These are phyloP conservation scores for Plasmodium yoelii DNA, from an alignment of 169 alveolate genomes.

Conservation along the genomic window DNA sequence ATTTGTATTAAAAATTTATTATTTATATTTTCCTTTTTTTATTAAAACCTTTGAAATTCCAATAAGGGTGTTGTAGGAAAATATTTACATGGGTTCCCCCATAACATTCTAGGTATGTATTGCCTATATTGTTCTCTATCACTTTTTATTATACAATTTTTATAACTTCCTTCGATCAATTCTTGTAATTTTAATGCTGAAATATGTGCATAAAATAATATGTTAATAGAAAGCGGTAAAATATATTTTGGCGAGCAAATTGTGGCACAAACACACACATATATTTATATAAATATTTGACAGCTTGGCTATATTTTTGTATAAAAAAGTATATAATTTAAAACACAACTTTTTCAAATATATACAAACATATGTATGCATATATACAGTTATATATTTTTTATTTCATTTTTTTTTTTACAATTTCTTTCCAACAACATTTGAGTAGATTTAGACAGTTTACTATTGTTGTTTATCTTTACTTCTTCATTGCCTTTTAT, in stretches of 20 bases:
- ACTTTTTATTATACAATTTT: slow-evolving; percentile 68
- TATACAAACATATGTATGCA: background rate
- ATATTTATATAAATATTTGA: no score
- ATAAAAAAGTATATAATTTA: no score
- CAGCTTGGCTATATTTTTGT: no score
- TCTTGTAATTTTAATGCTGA: slow-evolving; percentile 62
- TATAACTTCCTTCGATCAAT: slow-evolving; percentile 52
- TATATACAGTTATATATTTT: background rate
- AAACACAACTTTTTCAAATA: no score
- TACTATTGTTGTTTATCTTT: slow-evolving; percentile 11
- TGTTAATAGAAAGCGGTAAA: background rate
- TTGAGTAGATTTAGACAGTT: slow-evolving; percentile 37
- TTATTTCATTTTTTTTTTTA: slow-evolving; percentile 38
- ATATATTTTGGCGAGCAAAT: background rate
- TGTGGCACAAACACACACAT: background rate
- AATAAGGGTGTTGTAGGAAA: slow-evolving; percentile 58
- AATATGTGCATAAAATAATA: background rate
- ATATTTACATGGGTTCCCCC: slow-evolving; percentile 68
- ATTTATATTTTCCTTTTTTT: background rate
- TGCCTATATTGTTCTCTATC: slow-evolving; percentile 69
- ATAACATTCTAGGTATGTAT: slow-evolving; percentile 48
- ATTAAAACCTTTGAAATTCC: slow-evolving; percentile 47
- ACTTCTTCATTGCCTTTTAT: slow-evolving; percentile 14
- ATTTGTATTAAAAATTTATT: background rate
- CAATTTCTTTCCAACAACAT: slow-evolving; percentile 49